These are phyloP conservation scores for Gyromitra esculenta DNA, from an alignment of 2,329 filamentous ascomycete genomes.

Conservation along the genomic window DNA sequence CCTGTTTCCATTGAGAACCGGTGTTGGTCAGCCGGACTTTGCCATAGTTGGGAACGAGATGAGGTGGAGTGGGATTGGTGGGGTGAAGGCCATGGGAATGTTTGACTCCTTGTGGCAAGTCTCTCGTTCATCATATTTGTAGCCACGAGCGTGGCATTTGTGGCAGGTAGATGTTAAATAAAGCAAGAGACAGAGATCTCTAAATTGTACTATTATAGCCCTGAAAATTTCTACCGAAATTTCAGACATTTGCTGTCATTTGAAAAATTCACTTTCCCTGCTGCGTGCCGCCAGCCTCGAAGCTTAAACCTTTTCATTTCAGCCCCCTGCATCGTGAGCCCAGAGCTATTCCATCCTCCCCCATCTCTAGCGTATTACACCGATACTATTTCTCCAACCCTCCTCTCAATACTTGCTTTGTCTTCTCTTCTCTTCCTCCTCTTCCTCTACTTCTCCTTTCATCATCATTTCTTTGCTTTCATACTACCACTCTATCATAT, in stretches of 20 bases:
- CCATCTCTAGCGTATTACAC: slow-evolving; percentile 25
- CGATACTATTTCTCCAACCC: slow-evolving; percentile 33
- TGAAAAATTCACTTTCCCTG: too few species aligned
- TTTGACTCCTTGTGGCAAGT: slow-evolving; percentile 68
- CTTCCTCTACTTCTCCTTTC: slow-evolving; percentile 45
- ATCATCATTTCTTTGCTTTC: slow-evolving; percentile 55
- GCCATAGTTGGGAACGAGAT: slow-evolving; percentile 64
- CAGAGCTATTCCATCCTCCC: background rate
- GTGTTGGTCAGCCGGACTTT: slow-evolving; percentile 69
- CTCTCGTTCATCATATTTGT: slow-evolving; percentile 63
- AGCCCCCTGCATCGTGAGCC: background rate
- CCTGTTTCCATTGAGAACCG: slow-evolving; percentile 67
- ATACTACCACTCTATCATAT: slow-evolving; percentile 38
- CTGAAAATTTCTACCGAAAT: background rate
- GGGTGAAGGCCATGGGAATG: slow-evolving; percentile 67
- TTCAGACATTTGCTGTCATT: too few species aligned
- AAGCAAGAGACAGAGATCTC: too few species aligned
- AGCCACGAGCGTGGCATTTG: background rate
- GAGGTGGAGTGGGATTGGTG: slow-evolving; percentile 66
- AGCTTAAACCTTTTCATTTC: too few species aligned
- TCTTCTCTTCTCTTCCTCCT: slow-evolving; percentile 35
- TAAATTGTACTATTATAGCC: too few species aligned
- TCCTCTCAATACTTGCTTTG: slow-evolving; percentile 24
- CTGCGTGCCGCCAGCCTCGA: too few species aligned
- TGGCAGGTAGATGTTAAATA: background rate